Conservation (phyloP, 495 filamentous ascomycete species). For the Penicillium silybi region DNA sequence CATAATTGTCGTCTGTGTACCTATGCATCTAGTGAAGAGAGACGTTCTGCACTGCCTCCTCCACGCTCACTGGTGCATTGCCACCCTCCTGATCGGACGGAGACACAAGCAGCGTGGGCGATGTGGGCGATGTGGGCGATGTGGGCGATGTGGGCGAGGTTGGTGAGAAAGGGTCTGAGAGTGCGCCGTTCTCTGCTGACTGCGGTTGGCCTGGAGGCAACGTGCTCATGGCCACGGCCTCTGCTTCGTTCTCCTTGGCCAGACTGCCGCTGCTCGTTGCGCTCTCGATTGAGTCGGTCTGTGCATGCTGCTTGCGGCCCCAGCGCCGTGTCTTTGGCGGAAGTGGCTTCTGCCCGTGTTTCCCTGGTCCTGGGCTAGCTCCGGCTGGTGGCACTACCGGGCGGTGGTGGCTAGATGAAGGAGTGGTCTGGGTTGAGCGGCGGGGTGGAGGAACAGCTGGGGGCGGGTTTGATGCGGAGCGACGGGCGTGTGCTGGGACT, state of each 20-base stretch:
- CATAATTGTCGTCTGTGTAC: not conserved
- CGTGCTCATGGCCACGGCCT: slow-evolving; percentile 10
- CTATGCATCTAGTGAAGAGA: slow-evolving; percentile 22
- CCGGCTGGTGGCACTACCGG: slow-evolving; percentile 14
- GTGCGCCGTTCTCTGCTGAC: not conserved
- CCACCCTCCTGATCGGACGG: slow-evolving; percentile 3
- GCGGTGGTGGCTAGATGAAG: slow-evolving; percentile 26
- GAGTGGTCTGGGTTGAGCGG: slow-evolving; percentile 25
- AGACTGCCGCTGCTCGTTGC: slow-evolving; percentile 15
- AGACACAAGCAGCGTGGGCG: slow-evolving; percentile 19
- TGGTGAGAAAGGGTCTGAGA: slow-evolving; percentile 23
- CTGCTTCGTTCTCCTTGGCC: slow-evolving; percentile 11
- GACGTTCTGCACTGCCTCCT: slow-evolving; percentile 41
- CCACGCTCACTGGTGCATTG: slow-evolving; percentile 24
- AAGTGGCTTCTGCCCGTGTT: slow-evolving; percentile 27
- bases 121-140: slow-evolving; percentile 24
- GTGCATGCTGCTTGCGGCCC: slow-evolving; percentile 29
- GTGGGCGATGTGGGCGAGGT: slow-evolving; percentile 24
- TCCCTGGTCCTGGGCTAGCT: not conserved
- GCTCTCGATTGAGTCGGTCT: slow-evolving; percentile 25
- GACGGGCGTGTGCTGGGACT: slow-evolving; percentile 21
- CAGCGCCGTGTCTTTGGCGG: slow-evolving; percentile 40
- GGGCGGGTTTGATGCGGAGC: slow-evolving; percentile 39
- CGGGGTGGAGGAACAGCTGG: slow-evolving; percentile 40
- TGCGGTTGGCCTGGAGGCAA: not conserved